These are phyloP conservation scores for Vitis hybrid DNA, from an alignment of 177 flowering plant genomes.

Conservation along the genomic window DNA sequence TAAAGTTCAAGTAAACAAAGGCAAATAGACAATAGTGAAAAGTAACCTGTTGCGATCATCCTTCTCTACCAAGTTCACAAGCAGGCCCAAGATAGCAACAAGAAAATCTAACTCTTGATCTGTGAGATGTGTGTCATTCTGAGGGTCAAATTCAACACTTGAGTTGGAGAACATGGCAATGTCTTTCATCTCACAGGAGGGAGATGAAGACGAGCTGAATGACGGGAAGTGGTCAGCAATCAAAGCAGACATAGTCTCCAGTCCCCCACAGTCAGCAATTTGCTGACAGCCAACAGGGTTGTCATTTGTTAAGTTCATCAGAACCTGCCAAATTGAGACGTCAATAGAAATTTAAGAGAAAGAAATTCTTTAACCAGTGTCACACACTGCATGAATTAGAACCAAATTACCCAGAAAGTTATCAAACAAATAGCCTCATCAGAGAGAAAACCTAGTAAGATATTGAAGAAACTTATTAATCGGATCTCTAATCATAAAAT, in stretches of 20 bases:
- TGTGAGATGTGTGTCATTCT: conserved; percentile 45
- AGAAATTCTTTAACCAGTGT: not conserved
- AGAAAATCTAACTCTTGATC: conserved; percentile 93
- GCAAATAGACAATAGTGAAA: conserved; percentile 2
- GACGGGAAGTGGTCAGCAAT: conserved; percentile 81
- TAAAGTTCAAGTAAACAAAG: not conserved
- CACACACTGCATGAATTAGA: not conserved
- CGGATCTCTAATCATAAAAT: too few species aligned
- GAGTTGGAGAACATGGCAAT: conserved; percentile 21
- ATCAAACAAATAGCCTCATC: too few species aligned
- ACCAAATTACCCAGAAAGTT: not conserved
- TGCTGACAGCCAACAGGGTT: conserved; percentile 88
- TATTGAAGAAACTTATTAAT: too few species aligned
- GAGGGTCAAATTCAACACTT: conserved; percentile 23
- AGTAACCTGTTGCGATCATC: conserved; percentile 77
- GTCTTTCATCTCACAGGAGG: conserved; percentile 21
- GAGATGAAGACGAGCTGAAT: conserved; percentile 41
- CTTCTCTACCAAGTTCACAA: conserved; percentile 97
- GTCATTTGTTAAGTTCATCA: conserved; percentile 97
- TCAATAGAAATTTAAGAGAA: not conserved
- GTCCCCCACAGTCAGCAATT: conserved; percentile 84
- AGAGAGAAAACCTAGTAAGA: too few species aligned
- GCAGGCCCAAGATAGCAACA: conserved; percentile 92
- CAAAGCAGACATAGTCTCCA: conserved; percentile 73
- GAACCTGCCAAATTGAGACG: conserved; percentile 56